Evolutionary conservation across 805 yeast species (phyloP), one percentile per base, ranked within the genome.

Genomic region (Starmerella gropengiesseri): DNA sequence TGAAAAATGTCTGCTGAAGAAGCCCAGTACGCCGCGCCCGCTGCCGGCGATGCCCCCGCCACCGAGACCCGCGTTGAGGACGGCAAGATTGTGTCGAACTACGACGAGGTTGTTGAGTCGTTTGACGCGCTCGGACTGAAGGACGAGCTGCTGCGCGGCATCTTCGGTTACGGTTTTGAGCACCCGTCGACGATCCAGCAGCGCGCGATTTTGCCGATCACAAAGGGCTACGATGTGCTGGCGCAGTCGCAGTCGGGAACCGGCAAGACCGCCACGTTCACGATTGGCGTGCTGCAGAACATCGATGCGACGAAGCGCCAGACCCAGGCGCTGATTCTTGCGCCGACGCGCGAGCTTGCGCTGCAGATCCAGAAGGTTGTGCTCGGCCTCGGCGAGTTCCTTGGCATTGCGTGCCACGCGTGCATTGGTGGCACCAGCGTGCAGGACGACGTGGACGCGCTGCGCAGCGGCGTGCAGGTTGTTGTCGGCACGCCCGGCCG

Each of bases 401-500:
- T 91, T 80, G 79, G 84, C 60, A 75, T 89, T 49, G 77, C 80
- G 52, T 87, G 91, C 58, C 96, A 91, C 63, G 95, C 97, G 42
- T 89, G 94, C 67, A 84, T 91, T 59, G 98, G 98, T 66, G 98
- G 98, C 64, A 89, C 94, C 49, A 75, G 84, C 48, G 74, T 85
- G 63, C 77, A 78, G 48, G 91, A 86, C 53, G 98, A 91, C 69
- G 72, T 82, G 52, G 81, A 78, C 63, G 85, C 82, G 53, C 75
- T 91, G 62, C 73, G 74, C 58, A 75, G 75, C 51, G 94, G 94
- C 55, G 93, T 82, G 52, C 96, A 89, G 69, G 74, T 89, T 46
- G 93, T 91, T 46, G 89, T 86, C 58, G 98, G 97, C 62, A 91
- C 98, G 47, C 98, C 98, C 56, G 98, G 98, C 60, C 78, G 98